Evolutionary conservation across 148 eudicot genomes (phyloP), one percentile per base, ranked within the genome.

Genomic region (Vaccinium darrowii): DNA sequence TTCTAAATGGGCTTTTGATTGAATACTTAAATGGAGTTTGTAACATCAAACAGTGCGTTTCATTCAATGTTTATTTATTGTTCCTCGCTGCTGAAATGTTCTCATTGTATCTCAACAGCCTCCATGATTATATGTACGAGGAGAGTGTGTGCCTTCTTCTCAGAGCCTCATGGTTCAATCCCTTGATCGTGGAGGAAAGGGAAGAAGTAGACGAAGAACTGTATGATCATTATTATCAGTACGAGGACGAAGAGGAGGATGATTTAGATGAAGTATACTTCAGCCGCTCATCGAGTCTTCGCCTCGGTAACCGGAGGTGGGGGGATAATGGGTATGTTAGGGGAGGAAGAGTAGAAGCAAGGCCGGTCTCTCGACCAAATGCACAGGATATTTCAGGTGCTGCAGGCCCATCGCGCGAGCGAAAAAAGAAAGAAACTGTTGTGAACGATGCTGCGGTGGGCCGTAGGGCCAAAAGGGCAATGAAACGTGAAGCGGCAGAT

Each of bases 401-500:
- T 81, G 88, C 93, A 11, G 92, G 98, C 7, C 89, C 93, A 1
- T 96, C 98, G 1, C 95, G 93, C 43, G 90, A 89, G 86, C 88
- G 93, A 7, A 94, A 87, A 90, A 92, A 93, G 88, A 91, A 92
- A 89, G 96, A 91, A 85, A 82, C 72, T 57, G 84, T 84, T 21
- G 82, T 25, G 15, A 92, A 92, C 54, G 94, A 91, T 50, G 36
- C 74, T 7, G 33, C 81, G 9, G 87, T 93, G 23, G 98, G 98
- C 33, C 92, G 97, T 21, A 91, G 98, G 74, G 99, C 98, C 4
- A 96, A 94, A 88, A 87, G 98, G 91, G 93, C 98, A 1, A 89
- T 91, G 76, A 96, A 94, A 90, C 95, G 98, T 11, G 98, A 94
- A 91, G 99, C 98, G 76, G 97, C 97, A 67, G 94, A 93, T 25